Percentiles rank a stretch among this genome's conserved stretches.
phyloP scores from a whole-genome alignment of 2,329 filamentous ascomycete genomes.

The Bipolaris cookei region DNA sequence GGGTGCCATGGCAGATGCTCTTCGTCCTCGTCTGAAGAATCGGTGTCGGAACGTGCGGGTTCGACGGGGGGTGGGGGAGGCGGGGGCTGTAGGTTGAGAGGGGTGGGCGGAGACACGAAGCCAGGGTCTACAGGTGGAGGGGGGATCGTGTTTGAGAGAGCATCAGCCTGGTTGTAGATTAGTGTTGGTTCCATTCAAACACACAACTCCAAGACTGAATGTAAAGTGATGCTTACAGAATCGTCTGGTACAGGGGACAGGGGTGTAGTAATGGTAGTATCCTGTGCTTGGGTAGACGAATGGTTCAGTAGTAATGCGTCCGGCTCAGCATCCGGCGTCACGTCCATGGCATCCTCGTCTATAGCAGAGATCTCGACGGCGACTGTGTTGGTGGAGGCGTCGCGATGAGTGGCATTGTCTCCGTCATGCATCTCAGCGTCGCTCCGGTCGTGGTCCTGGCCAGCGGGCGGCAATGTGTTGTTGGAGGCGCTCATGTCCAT shows the following conservation, averaged over 20 bases:
- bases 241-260: constrained; percentile 23
- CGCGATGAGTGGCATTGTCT: constrained; percentile 20
- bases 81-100: constrained; percentile 34
- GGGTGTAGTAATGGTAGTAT: constrained; percentile 20
- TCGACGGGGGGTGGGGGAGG: constrained; percentile 45
- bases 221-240: constrained; percentile 22
- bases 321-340: constrained; percentile 42
- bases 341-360: constrained; percentile 51
- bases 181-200: not conserved
- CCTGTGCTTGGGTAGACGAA: constrained; percentile 25
- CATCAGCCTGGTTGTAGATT: constrained; percentile 17
- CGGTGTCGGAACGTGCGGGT: constrained; percentile 37
- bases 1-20: constrained; percentile 56
- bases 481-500: constrained; percentile 46
- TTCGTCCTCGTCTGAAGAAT: constrained; percentile 49
- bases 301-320: constrained; percentile 32
- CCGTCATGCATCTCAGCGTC: constrained; percentile 45
- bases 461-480: constrained; percentile 39
- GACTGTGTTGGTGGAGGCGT: constrained; percentile 24
- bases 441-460: constrained; percentile 48
- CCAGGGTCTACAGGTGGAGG: constrained; percentile 32
- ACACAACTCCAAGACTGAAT: not conserved
- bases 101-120: constrained; percentile 18
- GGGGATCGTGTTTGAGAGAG: constrained; percentile 25
- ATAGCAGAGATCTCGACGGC: constrained; percentile 40